Percentiles rank a stretch among this genome's conserved stretches.
These are phyloP conservation scores for Leccinum obscurum DNA, from an alignment of 768 basidiomycete genomes.

Conservation along the genomic window DNA sequence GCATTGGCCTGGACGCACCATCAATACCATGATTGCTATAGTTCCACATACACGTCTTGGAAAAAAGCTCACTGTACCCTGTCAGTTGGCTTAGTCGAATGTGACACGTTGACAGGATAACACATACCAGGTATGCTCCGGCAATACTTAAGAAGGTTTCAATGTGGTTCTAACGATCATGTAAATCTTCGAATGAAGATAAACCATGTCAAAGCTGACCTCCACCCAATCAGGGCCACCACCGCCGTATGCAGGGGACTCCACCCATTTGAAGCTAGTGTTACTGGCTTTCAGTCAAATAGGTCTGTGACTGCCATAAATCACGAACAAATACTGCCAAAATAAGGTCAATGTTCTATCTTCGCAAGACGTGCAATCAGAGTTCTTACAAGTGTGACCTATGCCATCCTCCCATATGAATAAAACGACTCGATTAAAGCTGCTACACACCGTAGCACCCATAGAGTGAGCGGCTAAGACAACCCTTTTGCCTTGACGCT, in stretches of 20 bases:
- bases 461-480: constrained; percentile 87
- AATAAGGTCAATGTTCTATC: constrained; percentile 5
- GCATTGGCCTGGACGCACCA: constrained; percentile 75
- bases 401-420: constrained; percentile 40
- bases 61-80: constrained; percentile 68
- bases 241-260: constrained; percentile 75
- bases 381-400: constrained; percentile 47
- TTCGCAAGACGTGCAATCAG: constrained; percentile 1
- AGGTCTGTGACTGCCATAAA: not conserved
- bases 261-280: constrained; percentile 92
- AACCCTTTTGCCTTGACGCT: constrained; percentile 70
- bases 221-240: constrained; percentile 93
- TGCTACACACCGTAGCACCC: constrained; percentile 66
- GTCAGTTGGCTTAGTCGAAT: not conserved
- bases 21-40: not conserved
- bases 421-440: not conserved
- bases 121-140: constrained; percentile 78
- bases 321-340: constrained; percentile 79
- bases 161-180: constrained; percentile 63
- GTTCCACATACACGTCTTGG: not conserved
- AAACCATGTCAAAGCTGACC: constrained; percentile 38
- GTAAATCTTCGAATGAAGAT: not conserved
- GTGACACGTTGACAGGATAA: not conserved
- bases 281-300: constrained; percentile 7
- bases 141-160: constrained; percentile 83